phyloP scores from a whole-genome alignment of 805 yeast species.

The Suhomyces sp. region DNA sequence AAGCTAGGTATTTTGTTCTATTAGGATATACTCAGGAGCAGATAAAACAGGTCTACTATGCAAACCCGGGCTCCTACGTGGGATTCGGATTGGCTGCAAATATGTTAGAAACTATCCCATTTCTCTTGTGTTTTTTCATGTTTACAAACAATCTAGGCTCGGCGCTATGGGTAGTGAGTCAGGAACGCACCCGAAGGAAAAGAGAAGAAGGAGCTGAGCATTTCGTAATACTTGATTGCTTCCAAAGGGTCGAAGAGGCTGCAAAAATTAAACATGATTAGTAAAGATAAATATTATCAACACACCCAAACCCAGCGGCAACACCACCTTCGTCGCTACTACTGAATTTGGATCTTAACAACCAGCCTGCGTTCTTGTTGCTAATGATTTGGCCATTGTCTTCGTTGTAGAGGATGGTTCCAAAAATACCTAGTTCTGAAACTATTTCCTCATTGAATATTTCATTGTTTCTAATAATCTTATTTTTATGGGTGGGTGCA shows the following conservation, averaged over 20 bases:
- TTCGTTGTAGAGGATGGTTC: conserved; percentile 74
- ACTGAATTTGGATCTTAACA: conserved; percentile 84
- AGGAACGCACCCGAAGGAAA: conserved; percentile 17
- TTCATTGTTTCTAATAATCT: conserved; percentile 65
- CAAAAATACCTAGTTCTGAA: conserved; percentile 90
- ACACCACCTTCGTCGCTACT: conserved; percentile 96
- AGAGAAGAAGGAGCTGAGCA: neutral
- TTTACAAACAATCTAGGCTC: conserved; percentile 62
- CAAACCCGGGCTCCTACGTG: conserved; percentile 40
- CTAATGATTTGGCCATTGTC: conserved; percentile 49
- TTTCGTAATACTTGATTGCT: neutral
- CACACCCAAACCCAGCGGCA: conserved; percentile 98
- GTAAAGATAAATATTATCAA: conserved; percentile 73
- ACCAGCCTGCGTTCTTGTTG: conserved; percentile 78
- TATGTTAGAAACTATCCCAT: conserved; percentile 52
- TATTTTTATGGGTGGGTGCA: conserved; percentile 68
- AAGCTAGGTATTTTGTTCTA: conserved; percentile 54
- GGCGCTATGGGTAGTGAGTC: conserved; percentile 59
- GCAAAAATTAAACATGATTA: conserved; percentile 9
- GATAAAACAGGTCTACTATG: conserved; percentile 33
- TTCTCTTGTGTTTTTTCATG: conserved; percentile 50
- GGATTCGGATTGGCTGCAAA: conserved; percentile 54
- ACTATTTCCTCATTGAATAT: conserved; percentile 70
- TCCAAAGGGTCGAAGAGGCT: neutral
- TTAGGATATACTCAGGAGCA: conserved; percentile 49